These are phyloP conservation scores for Cyberlindnera lachancei DNA, from an alignment of 805 yeast genomes.

Conservation along the genomic window DNA sequence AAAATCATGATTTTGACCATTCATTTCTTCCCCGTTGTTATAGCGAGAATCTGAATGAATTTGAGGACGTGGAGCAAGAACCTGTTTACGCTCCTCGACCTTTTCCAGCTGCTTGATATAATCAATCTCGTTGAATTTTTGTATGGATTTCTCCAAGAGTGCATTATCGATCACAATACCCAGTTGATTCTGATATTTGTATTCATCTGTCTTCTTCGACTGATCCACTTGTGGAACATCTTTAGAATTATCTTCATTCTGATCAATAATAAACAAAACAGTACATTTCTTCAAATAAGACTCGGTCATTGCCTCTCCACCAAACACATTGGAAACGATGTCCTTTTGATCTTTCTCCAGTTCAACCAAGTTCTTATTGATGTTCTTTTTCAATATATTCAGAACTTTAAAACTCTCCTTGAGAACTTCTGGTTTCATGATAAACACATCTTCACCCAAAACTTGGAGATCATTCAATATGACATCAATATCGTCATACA, in stretches of 20 bases:
- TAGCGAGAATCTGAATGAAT: background rate
- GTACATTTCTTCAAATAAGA: constrained; percentile 23
- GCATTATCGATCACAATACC: constrained; percentile 15
- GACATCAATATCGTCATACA: constrained; percentile 21
- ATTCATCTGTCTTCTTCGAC: constrained; percentile 3
- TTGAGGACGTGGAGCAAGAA: background rate
- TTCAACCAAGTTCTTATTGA: constrained; percentile 20
- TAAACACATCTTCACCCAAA: constrained; percentile 19
- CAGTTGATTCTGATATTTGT: constrained; percentile 15
- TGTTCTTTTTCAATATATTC: constrained; percentile 18
- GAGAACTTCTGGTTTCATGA: constrained; percentile 21
- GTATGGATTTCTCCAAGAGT: constrained; percentile 10
- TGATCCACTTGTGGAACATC: constrained; percentile 3
- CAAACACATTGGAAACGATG: constrained; percentile 25
- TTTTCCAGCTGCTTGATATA: too few relatives aligned
- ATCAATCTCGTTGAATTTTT: constrained; percentile 9
- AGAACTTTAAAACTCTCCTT: constrained; percentile 23
- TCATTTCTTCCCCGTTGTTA: too few relatives aligned
- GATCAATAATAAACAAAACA: constrained; percentile 21
- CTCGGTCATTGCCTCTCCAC: constrained; percentile 25
- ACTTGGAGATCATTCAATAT: constrained; percentile 20
- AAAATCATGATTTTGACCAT: background rate
- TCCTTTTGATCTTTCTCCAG: constrained; percentile 23
- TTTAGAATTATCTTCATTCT: constrained; percentile 3
- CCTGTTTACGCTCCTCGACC: background rate